Evolutionary conservation across 2,329 filamentous ascomycete genomes (phyloP).

Genomic region (Fusarium albidum): DNA sequence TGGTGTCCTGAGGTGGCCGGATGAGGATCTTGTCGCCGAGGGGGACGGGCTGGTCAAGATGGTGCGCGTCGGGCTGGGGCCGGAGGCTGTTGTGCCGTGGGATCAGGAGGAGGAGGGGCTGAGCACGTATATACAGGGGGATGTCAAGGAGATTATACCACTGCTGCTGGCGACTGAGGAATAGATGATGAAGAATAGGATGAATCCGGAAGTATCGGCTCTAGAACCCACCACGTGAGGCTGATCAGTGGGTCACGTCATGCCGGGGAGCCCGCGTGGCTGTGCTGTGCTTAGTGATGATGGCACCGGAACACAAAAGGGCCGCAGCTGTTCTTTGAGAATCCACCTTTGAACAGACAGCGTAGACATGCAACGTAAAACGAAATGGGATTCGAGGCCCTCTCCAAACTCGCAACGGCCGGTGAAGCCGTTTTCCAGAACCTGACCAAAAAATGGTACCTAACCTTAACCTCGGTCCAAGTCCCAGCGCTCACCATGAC

Average conservation of each 20-base stretch:
- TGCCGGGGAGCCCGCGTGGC: slow-evolving; percentile 30
- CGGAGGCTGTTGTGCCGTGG: slow-evolving; percentile 32
- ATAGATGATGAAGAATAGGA: not conserved
- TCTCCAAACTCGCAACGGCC: slow-evolving; percentile 20
- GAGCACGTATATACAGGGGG: slow-evolving; percentile 34
- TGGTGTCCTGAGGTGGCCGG: slow-evolving; percentile 34
- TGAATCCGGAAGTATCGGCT: not conserved
- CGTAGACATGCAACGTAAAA: not conserved
- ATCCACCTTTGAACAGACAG: not conserved
- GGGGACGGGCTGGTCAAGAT: slow-evolving; percentile 24
- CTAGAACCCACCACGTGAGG: not conserved
- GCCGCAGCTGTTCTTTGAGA: not conserved
- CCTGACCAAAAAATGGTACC: slow-evolving; percentile 34
- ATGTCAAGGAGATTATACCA: slow-evolving; percentile 13
- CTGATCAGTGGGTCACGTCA: slow-evolving; percentile 14
- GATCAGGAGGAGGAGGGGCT: slow-evolving; percentile 28
- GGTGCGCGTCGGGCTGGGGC: slow-evolving; percentile 28
- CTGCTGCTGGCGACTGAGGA: slow-evolving; percentile 2
- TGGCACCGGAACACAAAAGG: slow-evolving; percentile 1
- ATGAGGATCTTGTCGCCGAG: slow-evolving; percentile 30
- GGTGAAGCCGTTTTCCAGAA: slow-evolving; percentile 30
- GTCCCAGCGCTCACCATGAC: not conserved
- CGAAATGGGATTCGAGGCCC: slow-evolving; percentile 32
- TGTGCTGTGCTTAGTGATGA: slow-evolving; percentile 10
- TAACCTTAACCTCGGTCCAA: not conserved